Evolutionary conservation across 805 yeast species (phyloP), one percentile per base, ranked within the genome.

Genomic region (Yarrowia bubula): DNA sequence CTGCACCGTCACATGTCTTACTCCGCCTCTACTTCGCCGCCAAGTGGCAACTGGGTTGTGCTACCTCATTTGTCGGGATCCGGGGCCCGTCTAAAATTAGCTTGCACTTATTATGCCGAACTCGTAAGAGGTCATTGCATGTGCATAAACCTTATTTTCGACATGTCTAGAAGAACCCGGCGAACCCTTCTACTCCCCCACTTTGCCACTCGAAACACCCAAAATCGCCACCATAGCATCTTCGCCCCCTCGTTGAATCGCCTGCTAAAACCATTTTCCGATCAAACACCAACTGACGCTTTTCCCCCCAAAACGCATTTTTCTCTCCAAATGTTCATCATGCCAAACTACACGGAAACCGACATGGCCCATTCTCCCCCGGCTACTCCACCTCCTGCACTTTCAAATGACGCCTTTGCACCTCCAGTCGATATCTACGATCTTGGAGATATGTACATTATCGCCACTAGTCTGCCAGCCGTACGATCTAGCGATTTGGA

Each of bases 371-470:
- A 33, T 15, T 48, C 55, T 14, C 55, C 55, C 1, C 55, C 55
- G 35, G 55, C 55, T 7, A 48, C 55, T 4, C 55, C 55, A 7
- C 28, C 41, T 35, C 4, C 55, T 41, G 1, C 42, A 22, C 9
- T 15, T 15, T 8, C n/a, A 18, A 6, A 39, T 18, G 58, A 38
- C 22, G 41, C 58, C 1, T 51, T 37, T 8, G 58, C 58, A 1
- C 58, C 58, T 22, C 58, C 58, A 37, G 33, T 51, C 17, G 58
- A 51, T 18, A 51, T 51, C 8, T 51, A 51, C 43, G 43, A 51
- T n/a, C 58, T 51, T 2, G 58, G 58, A 22, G 10, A 51, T 43
- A 51, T 51, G 58, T 51, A 51, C 43, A 51, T 51, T 22, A 43
- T 51, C 13, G 43, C 38, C 9, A 8, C 43, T 1, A 37, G 58